Evolutionary conservation across 2,329 filamentous ascomycete genomes (phyloP), one percentile per base, ranked within the genome.

Genomic region (Colletotrichum sp.): DNA sequence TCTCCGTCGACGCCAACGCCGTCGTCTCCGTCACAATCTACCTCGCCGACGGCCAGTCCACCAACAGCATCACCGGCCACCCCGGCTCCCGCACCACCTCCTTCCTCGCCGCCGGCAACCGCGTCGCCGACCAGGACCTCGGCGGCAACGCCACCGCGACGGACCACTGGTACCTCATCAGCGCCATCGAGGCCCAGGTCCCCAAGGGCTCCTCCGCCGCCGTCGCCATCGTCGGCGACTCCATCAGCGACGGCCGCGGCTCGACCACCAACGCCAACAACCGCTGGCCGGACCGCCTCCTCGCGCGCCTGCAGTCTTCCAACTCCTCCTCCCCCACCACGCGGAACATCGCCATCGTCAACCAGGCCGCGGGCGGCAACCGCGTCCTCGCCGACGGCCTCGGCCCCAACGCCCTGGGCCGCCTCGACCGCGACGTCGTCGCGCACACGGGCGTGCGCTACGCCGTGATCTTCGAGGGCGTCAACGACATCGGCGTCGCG

Each of bases 361-460:
- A 93, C 83, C 87, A 92, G 81, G 92, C 91, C 8, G 92, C 92
- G 0, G 92, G 92, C 52, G 92, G 92, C 1, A 93, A 93, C 82
- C 86, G 91, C 13, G 85, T 93, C 16, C 86, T 93, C 2, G 82
- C 85, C 19, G 91, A 93, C 78, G 89, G 91, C 1, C 84, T 92
- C 1, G 92, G 92, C 0, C 92, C 92, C 11, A 91, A 89, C 77
- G 89, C 89, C 0, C 83, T 92, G 5, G 86, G 87, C 11, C 88
- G 91, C 22, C 83, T 93, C 57, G 91, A 93, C 78, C 86, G 92
- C 16, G 92, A 94, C 80, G 88, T 93, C 1, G 85, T 93, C 4
- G 84, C 90, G 0, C 91, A 92, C 55, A 82, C 88, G 0, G 88
- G 87, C 5, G 87, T 92, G 8, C 82, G 84, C 52, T 92, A 91